These are phyloP conservation scores for Penicillium corylophilum DNA, from an alignment of 2,329 filamentous ascomycete genomes.

Conservation along the genomic window DNA sequence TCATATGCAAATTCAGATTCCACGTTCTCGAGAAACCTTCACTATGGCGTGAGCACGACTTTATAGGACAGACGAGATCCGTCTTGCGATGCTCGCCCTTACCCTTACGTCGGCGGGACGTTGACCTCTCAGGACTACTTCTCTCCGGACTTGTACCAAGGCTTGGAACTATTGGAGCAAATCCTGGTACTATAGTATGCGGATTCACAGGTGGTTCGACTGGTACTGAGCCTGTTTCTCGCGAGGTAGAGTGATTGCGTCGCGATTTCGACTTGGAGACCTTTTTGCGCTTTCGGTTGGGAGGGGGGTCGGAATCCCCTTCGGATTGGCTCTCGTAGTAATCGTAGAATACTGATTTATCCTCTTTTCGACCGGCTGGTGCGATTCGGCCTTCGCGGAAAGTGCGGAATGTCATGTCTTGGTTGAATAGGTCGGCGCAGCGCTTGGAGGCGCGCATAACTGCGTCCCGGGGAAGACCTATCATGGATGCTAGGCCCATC, in stretches of 20 bases:
- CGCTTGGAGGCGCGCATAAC: conserved; percentile 69
- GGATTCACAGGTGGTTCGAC: neutral
- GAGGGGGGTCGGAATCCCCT: conserved; percentile 15
- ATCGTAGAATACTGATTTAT: conserved; percentile 7
- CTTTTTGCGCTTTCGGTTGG: conserved; percentile 3
- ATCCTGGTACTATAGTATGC: neutral
- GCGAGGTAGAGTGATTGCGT: neutral
- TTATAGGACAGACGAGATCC: conserved; percentile 34
- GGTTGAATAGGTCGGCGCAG: conserved; percentile 72
- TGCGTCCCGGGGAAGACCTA: conserved; percentile 65
- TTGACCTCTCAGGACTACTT: neutral
- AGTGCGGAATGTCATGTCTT: conserved; percentile 65
- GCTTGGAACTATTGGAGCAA: neutral
- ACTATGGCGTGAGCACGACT: conserved; percentile 27
- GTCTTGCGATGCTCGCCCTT: conserved; percentile 29
- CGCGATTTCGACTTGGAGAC: neutral
- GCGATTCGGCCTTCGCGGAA: conserved; percentile 46
- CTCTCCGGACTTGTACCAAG: neutral
- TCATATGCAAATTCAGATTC: conserved; percentile 40
- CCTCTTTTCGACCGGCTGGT: conserved; percentile 13
- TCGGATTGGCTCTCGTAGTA: conserved; percentile 30
- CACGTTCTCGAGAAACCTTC: conserved; percentile 38
- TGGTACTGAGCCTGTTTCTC: neutral
- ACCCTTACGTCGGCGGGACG: conserved; percentile 10
- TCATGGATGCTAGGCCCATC: conserved; percentile 72